phyloP scores from a whole-genome alignment of 306 rosid genomes.

The Astragalus glycyphyllos region DNA sequence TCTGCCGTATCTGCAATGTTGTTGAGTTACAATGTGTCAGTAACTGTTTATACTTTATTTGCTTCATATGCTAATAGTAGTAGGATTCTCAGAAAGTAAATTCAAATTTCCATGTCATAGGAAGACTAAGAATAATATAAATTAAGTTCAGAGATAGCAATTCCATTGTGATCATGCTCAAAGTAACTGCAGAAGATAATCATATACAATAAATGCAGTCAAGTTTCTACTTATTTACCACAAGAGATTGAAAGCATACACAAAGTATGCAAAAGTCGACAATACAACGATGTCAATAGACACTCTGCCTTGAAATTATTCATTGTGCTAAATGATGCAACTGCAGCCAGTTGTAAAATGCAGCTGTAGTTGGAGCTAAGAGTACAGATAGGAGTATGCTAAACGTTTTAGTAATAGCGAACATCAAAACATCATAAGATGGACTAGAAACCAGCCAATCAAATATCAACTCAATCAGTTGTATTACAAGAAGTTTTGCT shows the following conservation, averaged over 20 bases:
- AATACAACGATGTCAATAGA: not conserved
- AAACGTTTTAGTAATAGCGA: not conserved
- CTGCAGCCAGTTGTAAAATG: constrained; percentile 14
- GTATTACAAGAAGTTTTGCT: constrained; percentile 17
- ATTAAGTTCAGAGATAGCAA: constrained; percentile 15
- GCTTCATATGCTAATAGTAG: constrained; percentile 6
- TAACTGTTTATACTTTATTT: constrained; percentile 31
- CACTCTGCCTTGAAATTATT: not conserved
- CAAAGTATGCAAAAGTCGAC: not conserved
- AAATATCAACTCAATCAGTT: constrained; percentile 20
- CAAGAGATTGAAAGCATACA: constrained; percentile 23
- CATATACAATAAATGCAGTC: constrained; percentile 17
- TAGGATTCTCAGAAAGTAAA: constrained; percentile 23
- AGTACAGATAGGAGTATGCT: constrained; percentile 5
- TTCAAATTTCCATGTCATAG: constrained; percentile 6
- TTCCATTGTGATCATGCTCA: constrained; percentile 27
- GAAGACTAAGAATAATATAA: constrained; percentile 10
- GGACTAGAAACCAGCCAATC: constrained; percentile 4
- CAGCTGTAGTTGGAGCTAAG: constrained; percentile 16
- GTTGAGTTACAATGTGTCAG: constrained; percentile 20
- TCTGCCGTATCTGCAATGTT: constrained; percentile 88
- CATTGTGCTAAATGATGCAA: not conserved
- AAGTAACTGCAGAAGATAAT: constrained; percentile 36
- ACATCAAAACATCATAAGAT: constrained; percentile 21
- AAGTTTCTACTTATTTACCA: constrained; percentile 36